Percentiles rank a stretch among this genome's conserved stretches.
Evolutionary conservation across 805 yeast species (phyloP).

Genomic region (Peterozyma xylosa): DNA sequence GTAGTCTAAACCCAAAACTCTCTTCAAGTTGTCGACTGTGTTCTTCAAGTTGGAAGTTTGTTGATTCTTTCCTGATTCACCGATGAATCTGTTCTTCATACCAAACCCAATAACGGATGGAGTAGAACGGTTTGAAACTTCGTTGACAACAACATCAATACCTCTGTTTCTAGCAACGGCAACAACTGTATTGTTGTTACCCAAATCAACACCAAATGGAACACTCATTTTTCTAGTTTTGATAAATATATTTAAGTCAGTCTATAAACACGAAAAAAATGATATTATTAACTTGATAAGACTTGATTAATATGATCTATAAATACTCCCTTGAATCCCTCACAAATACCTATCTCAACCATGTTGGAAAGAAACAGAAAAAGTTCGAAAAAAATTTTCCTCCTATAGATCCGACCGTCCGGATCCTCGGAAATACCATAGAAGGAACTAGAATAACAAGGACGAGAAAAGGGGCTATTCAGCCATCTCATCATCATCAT

Average conservation of each 20-base stretch:
- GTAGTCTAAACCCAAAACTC: constrained; percentile 76
- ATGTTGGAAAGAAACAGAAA: too few species aligned
- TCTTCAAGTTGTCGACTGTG: constrained; percentile 91
- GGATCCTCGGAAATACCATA: too few species aligned
- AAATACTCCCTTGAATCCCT: too few species aligned
- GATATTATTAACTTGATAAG: not conserved
- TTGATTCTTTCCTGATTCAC: constrained; percentile 94
- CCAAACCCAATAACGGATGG: constrained; percentile 91
- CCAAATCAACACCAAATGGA: constrained; percentile 97
- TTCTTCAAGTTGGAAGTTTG: constrained; percentile 95
- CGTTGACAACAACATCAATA: constrained; percentile 96
- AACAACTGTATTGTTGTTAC: constrained; percentile 87
- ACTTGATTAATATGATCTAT: not conserved
- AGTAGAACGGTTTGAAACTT: constrained; percentile 95
- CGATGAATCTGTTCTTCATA: constrained; percentile 78
- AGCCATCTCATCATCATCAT: not conserved
- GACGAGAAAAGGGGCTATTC: too few species aligned
- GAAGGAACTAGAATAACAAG: too few species aligned
- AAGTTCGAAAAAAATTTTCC: too few species aligned
- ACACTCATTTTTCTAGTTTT: constrained; percentile 52
- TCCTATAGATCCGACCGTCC: too few species aligned
- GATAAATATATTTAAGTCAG: too few species aligned
- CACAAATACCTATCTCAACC: too few species aligned
- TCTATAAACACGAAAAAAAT: not conserved
- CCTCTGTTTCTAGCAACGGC: constrained; percentile 98